These are phyloP conservation scores for Phaeosphaeriaceae sp. DNA, from an alignment of 2,329 filamentous ascomycete species.

Conservation along the genomic window DNA sequence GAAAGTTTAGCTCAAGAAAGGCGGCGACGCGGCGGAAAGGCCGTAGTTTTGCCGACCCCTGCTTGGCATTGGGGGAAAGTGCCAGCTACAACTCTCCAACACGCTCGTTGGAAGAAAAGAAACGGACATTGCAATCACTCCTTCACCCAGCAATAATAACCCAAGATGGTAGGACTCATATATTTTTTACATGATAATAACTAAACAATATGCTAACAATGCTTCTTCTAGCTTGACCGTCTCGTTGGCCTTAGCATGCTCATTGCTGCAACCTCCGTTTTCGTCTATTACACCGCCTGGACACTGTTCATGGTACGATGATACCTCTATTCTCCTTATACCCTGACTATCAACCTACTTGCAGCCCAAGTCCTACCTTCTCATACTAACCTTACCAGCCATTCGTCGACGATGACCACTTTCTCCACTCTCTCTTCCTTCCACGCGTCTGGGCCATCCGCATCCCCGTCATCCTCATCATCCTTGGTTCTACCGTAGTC, in stretches of 20 bases:
- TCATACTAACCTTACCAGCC: constrained; percentile 64
- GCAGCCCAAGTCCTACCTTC: too few relatives aligned
- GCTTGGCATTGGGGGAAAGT: constrained; percentile 18
- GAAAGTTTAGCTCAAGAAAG: constrained; percentile 33
- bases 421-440: constrained; percentile 92
- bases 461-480: constrained; percentile 94
- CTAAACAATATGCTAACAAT: constrained; percentile 7
- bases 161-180: constrained; percentile 37
- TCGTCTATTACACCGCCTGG: constrained; percentile 97
- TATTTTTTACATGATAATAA: background rate
- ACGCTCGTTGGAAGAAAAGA: constrained; percentile 9
- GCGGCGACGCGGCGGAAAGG: constrained; percentile 18
- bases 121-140: constrained; percentile 22
- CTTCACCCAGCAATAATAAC: constrained; percentile 13
- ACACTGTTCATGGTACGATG: constrained; percentile 87
- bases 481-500: constrained; percentile 90
- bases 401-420: constrained; percentile 94
- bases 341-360: too few relatives aligned
- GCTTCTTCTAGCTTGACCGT: constrained; percentile 78
- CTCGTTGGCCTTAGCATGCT: constrained; percentile 78
- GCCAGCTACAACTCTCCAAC: constrained; percentile 24
- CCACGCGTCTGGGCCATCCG: constrained; percentile 98
- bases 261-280: constrained; percentile 73
- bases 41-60: constrained; percentile 23
- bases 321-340: background rate